Percentiles rank a stretch among this genome's conserved stretches.
Evolutionary conservation across 257 asterid species (phyloP).

Genomic region (Coffea canephora): DNA sequence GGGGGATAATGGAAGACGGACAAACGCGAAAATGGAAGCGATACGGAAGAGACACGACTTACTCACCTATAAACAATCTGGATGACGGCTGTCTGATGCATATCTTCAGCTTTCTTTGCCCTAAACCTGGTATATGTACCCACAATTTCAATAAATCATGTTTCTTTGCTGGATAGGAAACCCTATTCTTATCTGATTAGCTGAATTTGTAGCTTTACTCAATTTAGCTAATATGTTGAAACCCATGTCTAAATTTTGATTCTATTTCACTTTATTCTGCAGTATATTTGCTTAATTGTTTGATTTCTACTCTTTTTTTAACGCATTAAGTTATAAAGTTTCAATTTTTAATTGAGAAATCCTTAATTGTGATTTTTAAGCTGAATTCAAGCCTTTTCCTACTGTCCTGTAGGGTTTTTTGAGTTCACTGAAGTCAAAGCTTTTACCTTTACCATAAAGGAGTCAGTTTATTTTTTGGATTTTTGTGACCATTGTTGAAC

Average conservation of each 20-base stretch:
- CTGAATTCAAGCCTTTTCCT: too few species aligned
- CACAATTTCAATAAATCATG: not conserved
- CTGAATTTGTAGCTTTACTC: not conserved
- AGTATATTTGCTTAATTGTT: too few species aligned
- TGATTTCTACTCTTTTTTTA: too few species aligned
- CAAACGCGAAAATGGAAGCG: constrained; percentile 13
- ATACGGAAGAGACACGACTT: not conserved
- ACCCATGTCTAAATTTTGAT: not conserved
- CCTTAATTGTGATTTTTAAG: too few species aligned
- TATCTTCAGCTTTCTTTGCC: constrained; percentile 84
- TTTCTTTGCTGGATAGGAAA: not conserved
- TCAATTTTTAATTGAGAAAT: too few species aligned
- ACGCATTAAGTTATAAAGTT: too few species aligned
- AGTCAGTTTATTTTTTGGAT: not conserved
- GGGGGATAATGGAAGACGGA: constrained; percentile 4
- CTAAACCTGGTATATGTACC: constrained; percentile 66
- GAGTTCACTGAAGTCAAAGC: too few species aligned
- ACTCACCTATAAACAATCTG: constrained; percentile 46
- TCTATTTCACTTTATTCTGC: too few species aligned
- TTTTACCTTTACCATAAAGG: not conserved
- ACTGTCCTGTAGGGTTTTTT: too few species aligned
- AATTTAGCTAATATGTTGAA: not conserved
- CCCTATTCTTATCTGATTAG: not conserved
- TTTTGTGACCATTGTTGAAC: too few species aligned
- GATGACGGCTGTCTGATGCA: constrained; percentile 98